A percentile compares a stretch with the other conserved stretches of the same genome.
Evolutionary conservation across 768 basidiomycete genomes (phyloP).

Genomic region (Leccinum incarnatum): DNA sequence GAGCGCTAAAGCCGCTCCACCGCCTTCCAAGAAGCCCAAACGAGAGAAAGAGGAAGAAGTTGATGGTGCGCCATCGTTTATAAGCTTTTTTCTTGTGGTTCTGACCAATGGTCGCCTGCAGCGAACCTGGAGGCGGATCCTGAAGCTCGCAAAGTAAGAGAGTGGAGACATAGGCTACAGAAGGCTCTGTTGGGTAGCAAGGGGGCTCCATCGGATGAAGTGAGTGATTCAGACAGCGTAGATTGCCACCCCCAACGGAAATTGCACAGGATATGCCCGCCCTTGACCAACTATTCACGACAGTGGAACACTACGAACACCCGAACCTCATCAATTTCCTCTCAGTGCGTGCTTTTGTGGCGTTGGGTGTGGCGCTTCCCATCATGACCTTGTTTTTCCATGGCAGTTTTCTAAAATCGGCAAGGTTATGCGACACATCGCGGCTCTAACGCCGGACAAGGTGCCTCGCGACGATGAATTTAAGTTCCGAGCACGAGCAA

Average conservation of each 20-base stretch:
- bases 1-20: constrained; percentile 55
- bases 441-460: constrained; percentile 38
- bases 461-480: constrained; percentile 53
- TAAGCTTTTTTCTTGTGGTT: neutral
- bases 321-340: constrained; percentile 76
- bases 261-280: constrained; percentile 68
- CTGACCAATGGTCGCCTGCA: constrained; percentile 16
- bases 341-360: constrained; percentile 38
- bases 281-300: constrained; percentile 68
- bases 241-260: constrained; percentile 8
- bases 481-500: constrained; percentile 50
- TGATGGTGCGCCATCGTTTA: constrained; percentile 46
- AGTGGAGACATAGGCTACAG: constrained; percentile 92
- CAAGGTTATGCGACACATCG: constrained; percentile 64
- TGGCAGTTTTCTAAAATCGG: constrained; percentile 47
- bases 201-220: constrained; percentile 60
- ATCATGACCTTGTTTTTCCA: constrained; percentile 8
- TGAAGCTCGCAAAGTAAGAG: constrained; percentile 73
- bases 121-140: constrained; percentile 51
- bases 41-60: constrained; percentile 57
- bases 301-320: constrained; percentile 70
- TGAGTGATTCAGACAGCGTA: constrained; percentile 31
- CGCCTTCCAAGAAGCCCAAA: constrained; percentile 63
- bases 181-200: constrained; percentile 77
- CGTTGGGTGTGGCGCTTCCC: constrained; percentile 1